Conservation (phyloP, 345 rosid species). For the Lenwebbia sp. region DNA sequence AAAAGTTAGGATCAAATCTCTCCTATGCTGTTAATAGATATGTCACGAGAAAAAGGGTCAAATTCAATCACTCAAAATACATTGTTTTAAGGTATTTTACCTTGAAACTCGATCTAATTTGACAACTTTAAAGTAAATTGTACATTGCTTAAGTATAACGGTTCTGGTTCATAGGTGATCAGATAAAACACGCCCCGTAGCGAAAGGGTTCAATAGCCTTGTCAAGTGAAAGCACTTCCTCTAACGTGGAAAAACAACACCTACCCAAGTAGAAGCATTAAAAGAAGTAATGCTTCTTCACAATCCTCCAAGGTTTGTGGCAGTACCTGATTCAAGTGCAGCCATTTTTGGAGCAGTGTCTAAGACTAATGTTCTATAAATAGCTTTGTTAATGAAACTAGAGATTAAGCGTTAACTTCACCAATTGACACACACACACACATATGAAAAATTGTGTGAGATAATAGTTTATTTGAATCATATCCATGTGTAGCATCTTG, state of each 20-base stretch:
- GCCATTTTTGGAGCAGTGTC: neutral
- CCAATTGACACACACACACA: no score
- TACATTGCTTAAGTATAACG: no score
- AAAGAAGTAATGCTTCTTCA: neutral
- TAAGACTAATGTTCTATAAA: neutral
- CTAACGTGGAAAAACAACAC: neutral
- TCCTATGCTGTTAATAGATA: no score
- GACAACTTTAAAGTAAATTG: neutral
- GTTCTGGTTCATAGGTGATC: neutral
- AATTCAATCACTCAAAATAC: no score
- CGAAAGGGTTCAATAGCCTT: neutral
- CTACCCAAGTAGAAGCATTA: neutral
- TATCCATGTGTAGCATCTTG: neutral
- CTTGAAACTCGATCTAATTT: neutral
- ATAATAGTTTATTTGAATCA: neutral
- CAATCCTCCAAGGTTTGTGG: neutral
- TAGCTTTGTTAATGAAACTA: neutral
- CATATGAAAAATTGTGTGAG: neutral
- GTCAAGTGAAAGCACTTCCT: neutral
- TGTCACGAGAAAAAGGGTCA: no score
- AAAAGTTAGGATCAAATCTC: no score
- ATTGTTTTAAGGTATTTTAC: neutral
- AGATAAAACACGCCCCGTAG: neutral
- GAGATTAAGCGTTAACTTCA: no score
- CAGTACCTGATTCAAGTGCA: neutral